Evolutionary conservation across 2,329 filamentous ascomycete genomes (phyloP), one percentile per base, ranked within the genome.

Genomic region (Penicillium palitans): DNA sequence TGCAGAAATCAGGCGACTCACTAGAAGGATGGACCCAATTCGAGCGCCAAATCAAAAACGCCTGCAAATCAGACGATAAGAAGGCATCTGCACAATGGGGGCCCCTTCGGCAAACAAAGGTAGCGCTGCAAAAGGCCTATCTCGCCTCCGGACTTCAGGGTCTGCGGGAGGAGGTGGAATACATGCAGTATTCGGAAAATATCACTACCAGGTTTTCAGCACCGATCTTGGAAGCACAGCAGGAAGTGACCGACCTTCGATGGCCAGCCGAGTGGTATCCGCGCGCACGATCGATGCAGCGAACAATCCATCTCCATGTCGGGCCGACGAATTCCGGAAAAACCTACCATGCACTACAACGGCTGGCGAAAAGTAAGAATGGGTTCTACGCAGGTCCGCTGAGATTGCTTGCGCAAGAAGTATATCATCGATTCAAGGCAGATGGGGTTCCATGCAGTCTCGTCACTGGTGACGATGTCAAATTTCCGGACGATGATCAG

Each of bases 241-340:
- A 80, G 66, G 81, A 81, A 21, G 76, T 96, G 15, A 85, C 91
- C n/a, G 91, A 97, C 76, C 79, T 96, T 64, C 85, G 92, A n/a
- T 92, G 87, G 73, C 95, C 95, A 0, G 84, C 88, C 54, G 95
- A 99, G 73, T 98, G 93, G 93, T 98, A 89, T 70, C 91, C 93
- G 0, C 87, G 85, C 4, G 95, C 95, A 2, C 84, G 96, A 58
- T 82, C 85, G 46, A 81, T 95, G 67, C 90, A 93, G 69, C 84
- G 95, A 45, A 93, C 86, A 0, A 84, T 99, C 41, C 91, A 98
- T 77, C 80, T 99, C 21, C 95, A 99, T 68, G 92, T 99, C 50
- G 95, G 95, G 0, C 95, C 95, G 1, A 99, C 95, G 2, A 99
- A 99, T 74, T 98, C 95, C 0, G 95, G 95, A 57, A 99, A 99